Conservation (phyloP, 495 filamentous ascomycete species). For the Beverwykella pulmonaria region DNA sequence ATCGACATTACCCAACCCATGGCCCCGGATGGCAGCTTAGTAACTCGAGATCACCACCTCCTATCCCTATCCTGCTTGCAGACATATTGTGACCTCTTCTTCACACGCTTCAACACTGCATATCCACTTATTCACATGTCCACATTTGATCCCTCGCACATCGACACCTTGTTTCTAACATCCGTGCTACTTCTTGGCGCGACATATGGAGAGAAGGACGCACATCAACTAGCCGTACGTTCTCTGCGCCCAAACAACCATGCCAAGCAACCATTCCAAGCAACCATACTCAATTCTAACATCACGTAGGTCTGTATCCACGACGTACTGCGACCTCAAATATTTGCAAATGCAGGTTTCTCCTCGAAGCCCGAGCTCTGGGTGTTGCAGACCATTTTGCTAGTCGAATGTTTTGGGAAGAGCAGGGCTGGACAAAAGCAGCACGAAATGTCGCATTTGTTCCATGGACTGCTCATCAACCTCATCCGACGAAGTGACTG, state of each 20-base stretch:
- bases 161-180: slow-evolving; percentile 53
- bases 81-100: slow-evolving; percentile 58
- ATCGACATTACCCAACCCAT: slow-evolving; percentile 50
- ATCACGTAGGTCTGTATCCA: slow-evolving; percentile 32
- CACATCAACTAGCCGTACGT: slow-evolving; percentile 58
- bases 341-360: slow-evolving; percentile 36
- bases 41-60: slow-evolving; percentile 52
- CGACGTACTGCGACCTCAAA: slow-evolving; percentile 35
- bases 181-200: slow-evolving; percentile 58
- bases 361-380: slow-evolving; percentile 31
- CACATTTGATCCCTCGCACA: slow-evolving; percentile 54
- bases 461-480: slow-evolving; percentile 62
- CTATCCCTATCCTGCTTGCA: slow-evolving; percentile 54
- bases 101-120: slow-evolving; percentile 57
- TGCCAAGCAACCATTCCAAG: no score
- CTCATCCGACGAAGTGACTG: slow-evolving; percentile 59
- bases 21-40: slow-evolving; percentile 48
- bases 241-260: slow-evolving; percentile 34
- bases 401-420: slow-evolving; percentile 64
- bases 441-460: slow-evolving; percentile 58
- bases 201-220: slow-evolving; percentile 57
- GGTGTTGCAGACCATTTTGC: slow-evolving; percentile 56
- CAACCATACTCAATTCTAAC: background rate
- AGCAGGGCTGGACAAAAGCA: slow-evolving; percentile 59
- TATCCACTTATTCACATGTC: slow-evolving; percentile 59